phyloP scores from a whole-genome alignment of 768 basidiomycete genomes.

The Phlebiopsis flavidoalba region DNA sequence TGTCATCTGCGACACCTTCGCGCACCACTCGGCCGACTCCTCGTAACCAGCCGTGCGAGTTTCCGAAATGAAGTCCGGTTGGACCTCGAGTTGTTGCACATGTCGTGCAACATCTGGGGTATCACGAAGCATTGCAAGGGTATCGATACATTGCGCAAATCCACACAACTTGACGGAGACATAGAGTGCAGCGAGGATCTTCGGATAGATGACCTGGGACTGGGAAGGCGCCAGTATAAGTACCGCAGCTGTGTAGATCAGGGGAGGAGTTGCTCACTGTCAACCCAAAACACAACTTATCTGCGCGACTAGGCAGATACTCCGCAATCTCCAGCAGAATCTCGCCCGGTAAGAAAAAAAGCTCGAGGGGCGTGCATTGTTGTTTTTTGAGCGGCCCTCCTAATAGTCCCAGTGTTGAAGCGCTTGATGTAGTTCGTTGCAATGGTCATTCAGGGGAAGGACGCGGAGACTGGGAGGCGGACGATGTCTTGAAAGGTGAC shows the following conservation, averaged over 20 bases:
- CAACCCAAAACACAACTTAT: slow-evolving; percentile 55
- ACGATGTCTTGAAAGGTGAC: background rate
- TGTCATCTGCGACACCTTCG: slow-evolving; percentile 47
- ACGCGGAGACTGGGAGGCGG: background rate
- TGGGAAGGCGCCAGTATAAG: background rate
- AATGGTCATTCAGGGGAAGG: slow-evolving; percentile 2
- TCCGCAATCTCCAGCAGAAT: slow-evolving; percentile 62
- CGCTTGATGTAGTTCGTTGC: slow-evolving; percentile 2
- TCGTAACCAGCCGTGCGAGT: slow-evolving; percentile 4
- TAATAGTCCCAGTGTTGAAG: slow-evolving; percentile 2
- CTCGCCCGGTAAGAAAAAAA: slow-evolving; percentile 51
- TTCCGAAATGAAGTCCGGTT: slow-evolving; percentile 26
- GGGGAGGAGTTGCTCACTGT: slow-evolving; percentile 39
- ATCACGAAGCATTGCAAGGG: slow-evolving; percentile 57
- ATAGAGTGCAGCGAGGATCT: slow-evolving; percentile 57
- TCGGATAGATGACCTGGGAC: slow-evolving; percentile 12
- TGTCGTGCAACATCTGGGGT: slow-evolving; percentile 61
- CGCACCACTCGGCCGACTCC: slow-evolving; percentile 24
- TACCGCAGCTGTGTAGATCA: background rate
- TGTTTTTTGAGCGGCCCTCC: background rate
- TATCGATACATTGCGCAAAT: slow-evolving; percentile 53
- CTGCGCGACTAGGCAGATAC: slow-evolving; percentile 44
- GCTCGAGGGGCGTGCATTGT: slow-evolving; percentile 10
- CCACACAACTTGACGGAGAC: slow-evolving; percentile 49
- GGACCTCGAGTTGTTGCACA: slow-evolving; percentile 52